These are phyloP conservation scores for Euphorbia tirucalli DNA, from an alignment of 345 rosid species.

Conservation along the genomic window DNA sequence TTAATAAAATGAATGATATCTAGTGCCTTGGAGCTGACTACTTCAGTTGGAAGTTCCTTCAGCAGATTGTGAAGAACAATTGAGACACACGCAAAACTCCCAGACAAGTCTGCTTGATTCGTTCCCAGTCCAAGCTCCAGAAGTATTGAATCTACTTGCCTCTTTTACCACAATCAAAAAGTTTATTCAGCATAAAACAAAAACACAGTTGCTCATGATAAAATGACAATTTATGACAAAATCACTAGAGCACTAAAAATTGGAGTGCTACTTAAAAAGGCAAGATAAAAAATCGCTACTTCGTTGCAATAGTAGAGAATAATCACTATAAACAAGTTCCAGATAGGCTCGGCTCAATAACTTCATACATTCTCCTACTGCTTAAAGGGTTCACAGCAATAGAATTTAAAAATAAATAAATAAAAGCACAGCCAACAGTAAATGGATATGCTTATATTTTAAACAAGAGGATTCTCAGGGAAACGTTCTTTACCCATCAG, in stretches of 20 bases:
- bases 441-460: constrained; percentile 2
- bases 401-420: background rate
- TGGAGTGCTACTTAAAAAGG: constrained; percentile 3
- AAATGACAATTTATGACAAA: constrained; percentile 6
- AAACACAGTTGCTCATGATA: background rate
- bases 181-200: constrained; percentile 21
- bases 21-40: constrained; percentile 56
- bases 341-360: background rate
- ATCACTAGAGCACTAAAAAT: background rate
- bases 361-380: background rate
- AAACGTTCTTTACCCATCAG: constrained; percentile 2
- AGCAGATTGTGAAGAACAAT: constrained; percentile 74
- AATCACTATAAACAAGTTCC: constrained; percentile 4
- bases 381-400: background rate
- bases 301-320: background rate
- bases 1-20: constrained; percentile 65
- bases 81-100: constrained; percentile 48
- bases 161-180: constrained; percentile 36
- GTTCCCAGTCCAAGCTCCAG: constrained; percentile 64
- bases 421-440: background rate
- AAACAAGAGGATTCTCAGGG: constrained; percentile 13
- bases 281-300: background rate
- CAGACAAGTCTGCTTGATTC: constrained; percentile 41
- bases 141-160: constrained; percentile 44
- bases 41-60: constrained; percentile 69